Conservation (phyloP, 306 rosid genomes). For the Sphenostylis stenocarpa region DNA sequence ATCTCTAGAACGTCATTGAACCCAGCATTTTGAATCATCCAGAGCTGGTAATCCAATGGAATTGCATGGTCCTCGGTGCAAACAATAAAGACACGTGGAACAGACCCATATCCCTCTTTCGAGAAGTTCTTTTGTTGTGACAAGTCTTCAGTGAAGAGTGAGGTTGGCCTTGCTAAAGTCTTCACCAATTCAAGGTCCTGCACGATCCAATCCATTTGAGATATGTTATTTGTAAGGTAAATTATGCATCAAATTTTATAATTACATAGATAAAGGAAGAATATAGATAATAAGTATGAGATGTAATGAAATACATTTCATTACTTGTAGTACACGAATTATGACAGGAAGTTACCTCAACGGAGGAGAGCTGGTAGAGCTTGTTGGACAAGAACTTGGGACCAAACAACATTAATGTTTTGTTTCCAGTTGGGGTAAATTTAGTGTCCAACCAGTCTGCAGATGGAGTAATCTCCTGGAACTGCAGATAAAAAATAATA, state of each 20-base stretch:
- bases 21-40: conserved; percentile 58
- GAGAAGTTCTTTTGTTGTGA: conserved; percentile 39
- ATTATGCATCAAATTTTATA: no score
- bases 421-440: conserved; percentile 26
- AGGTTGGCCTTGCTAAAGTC: conserved; percentile 39
- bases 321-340: no score
- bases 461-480: background rate
- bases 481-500: conserved; percentile 24
- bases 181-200: conserved; percentile 60
- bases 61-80: conserved; percentile 41
- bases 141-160: conserved; percentile 50
- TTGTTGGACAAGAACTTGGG: conserved; percentile 37
- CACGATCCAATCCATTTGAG: background rate
- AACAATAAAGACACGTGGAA: conserved; percentile 34
- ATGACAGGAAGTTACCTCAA: conserved; percentile 38
- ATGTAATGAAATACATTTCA: no score
- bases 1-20: conserved; percentile 49
- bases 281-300: no score
- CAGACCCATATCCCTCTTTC: conserved; percentile 48
- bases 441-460: conserved; percentile 44
- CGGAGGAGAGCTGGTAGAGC: conserved; percentile 51
- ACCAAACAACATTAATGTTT: conserved; percentile 41
- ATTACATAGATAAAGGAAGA: no score
- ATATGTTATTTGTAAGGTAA: no score
- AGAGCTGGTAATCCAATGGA: conserved; percentile 35